Percentiles rank a stretch among this genome's conserved stretches.
Evolutionary conservation across 1,139 yeast species (phyloP).

Genomic region (Meyerozyma sp.): DNA sequence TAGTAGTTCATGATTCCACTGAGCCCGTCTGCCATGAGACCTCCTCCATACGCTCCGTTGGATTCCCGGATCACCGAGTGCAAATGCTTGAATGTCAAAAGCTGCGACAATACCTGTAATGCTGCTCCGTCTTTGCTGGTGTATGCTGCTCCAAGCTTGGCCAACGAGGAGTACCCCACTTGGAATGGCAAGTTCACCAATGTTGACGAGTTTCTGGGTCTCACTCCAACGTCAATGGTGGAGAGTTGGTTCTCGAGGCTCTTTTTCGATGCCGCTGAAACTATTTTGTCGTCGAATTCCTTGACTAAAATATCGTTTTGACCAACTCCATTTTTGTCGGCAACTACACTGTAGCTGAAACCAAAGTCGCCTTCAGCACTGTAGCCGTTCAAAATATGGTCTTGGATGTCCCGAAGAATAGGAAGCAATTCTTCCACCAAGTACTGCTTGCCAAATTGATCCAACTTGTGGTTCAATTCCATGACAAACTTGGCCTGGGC

Average conservation of each 20-base stretch:
- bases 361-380: conserved; percentile 15
- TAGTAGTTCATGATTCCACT: conserved; percentile 79
- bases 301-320: conserved; percentile 38
- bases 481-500: conserved; percentile 69
- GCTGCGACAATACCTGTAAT: conserved; percentile 73
- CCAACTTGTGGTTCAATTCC: conserved; percentile 50
- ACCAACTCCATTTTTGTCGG: conserved; percentile 40
- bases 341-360: conserved; percentile 55
- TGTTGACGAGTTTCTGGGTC: conserved; percentile 19
- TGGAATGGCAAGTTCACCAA: conserved; percentile 79
- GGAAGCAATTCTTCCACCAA: conserved; percentile 56
- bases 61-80: conserved; percentile 91
- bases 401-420: conserved; percentile 51
- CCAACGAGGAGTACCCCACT: conserved; percentile 76
- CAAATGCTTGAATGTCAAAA: conserved; percentile 75
- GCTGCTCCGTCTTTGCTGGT: conserved; percentile 74
- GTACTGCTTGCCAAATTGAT: conserved; percentile 45
- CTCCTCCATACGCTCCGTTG: conserved; percentile 98
- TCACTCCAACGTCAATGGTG: not conserved
- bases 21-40: conserved; percentile 75
- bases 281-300: conserved; percentile 24
- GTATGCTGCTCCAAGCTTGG: conserved; percentile 65
- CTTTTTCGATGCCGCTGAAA: conserved; percentile 9
- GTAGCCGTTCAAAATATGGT: conserved; percentile 31
- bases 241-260: conserved; percentile 6